These are phyloP conservation scores for Yamadazyma insecticola DNA, from an alignment of 805 yeast genomes.

Conservation along the genomic window DNA sequence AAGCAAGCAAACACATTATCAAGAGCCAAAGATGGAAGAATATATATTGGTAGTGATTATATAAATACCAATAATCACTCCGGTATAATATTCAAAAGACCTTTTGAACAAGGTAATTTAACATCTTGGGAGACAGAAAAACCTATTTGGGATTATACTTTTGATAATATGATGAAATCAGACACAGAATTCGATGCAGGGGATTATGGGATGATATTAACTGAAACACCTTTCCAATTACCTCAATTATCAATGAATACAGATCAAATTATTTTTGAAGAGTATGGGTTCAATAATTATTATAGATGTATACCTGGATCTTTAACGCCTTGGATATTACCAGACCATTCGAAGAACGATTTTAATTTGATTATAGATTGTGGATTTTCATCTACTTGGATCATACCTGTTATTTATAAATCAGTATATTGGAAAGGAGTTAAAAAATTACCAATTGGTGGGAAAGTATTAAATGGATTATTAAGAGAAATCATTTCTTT, in stretches of 20 bases:
- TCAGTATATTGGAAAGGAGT: slow-evolving; percentile 73
- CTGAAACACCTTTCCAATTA: slow-evolving; percentile 78
- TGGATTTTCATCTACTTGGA: slow-evolving; percentile 85
- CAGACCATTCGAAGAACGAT: slow-evolving; percentile 33
- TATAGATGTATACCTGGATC: slow-evolving; percentile 62
- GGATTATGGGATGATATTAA: slow-evolving; percentile 54
- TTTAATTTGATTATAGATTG: slow-evolving; percentile 80
- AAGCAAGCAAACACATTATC: slow-evolving; percentile 66
- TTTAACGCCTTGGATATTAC: slow-evolving; percentile 27
- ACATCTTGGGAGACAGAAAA: slow-evolving; percentile 89
- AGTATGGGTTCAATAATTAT: slow-evolving; percentile 72
- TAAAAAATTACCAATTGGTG: slow-evolving; percentile 79
- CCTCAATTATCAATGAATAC: slow-evolving; percentile 79
- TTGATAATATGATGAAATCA: slow-evolving; percentile 24
- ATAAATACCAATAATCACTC: slow-evolving; percentile 66
- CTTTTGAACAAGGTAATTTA: slow-evolving; percentile 84
- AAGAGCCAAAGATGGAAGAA: slow-evolving; percentile 68
- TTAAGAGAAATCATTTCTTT: slow-evolving; percentile 82
- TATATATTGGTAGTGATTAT: slow-evolving; percentile 69
- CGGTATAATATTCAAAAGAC: slow-evolving; percentile 70
- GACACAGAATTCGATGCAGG: slow-evolving; percentile 14
- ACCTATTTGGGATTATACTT: slow-evolving; percentile 83
- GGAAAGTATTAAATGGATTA: slow-evolving; percentile 76
- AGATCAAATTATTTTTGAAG: slow-evolving; percentile 92
- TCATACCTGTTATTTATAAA: slow-evolving; percentile 80